phyloP scores from a whole-genome alignment of 140 eudicot genomes.

The Senecio squalidus region DNA sequence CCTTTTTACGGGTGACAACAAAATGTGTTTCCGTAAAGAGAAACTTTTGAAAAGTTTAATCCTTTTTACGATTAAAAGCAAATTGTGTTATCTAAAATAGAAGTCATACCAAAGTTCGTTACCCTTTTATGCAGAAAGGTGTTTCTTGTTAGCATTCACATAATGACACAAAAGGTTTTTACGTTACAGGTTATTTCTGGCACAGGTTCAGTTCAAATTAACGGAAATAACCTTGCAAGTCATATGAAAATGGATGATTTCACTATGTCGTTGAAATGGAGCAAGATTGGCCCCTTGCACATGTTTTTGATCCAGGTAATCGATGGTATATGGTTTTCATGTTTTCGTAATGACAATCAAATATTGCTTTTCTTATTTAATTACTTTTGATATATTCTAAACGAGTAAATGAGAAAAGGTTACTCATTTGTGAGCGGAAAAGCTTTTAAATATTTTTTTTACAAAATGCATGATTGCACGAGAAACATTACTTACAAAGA shows the following conservation, averaged over 20 bases:
- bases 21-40: no score
- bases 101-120: neutral
- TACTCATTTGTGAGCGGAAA: neutral
- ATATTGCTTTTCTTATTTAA: neutral
- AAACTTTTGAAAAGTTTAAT: no score
- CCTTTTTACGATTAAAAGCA: no score
- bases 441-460: neutral
- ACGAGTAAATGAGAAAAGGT: neutral
- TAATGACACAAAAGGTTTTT: neutral
- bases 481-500: neutral
- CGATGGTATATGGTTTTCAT: neutral
- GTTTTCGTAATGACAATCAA: neutral
- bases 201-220: constrained; percentile 48
- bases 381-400: neutral
- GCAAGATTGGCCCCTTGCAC: constrained; percentile 69
- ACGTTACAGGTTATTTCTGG: constrained; percentile 51
- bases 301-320: constrained; percentile 69
- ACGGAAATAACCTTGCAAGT: constrained; percentile 49
- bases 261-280: constrained; percentile 72
- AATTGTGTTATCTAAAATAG: neutral
- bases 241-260: constrained; percentile 55
- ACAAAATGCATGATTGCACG: neutral
- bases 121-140: neutral
- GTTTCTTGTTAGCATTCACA: neutral
- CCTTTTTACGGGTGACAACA: no score